Evolutionary conservation across 1,139 yeast species (phyloP).

Genomic region (Yamadazyma atmosphaerica): DNA sequence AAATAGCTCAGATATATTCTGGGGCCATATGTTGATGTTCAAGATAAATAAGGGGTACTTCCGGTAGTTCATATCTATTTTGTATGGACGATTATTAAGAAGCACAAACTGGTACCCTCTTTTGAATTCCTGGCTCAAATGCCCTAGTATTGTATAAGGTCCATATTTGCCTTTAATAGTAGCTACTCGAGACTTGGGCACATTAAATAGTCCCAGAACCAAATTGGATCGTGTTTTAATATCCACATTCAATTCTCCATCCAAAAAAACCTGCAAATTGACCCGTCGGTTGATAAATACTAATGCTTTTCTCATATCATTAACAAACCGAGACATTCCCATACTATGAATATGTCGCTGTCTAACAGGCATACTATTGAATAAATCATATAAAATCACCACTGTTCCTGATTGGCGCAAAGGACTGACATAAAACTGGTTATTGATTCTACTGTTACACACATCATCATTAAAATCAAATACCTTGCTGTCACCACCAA

Average conservation of each 20-base stretch:
- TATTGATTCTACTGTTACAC: conserved; percentile 8
- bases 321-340: conserved; percentile 23
- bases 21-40: conserved; percentile 26
- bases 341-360: conserved; percentile 25
- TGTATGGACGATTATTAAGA: conserved; percentile 38
- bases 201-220: background rate
- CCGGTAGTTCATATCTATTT: conserved; percentile 17
- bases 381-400: conserved; percentile 48
- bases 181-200: background rate
- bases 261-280: conserved; percentile 6
- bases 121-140: conserved; percentile 27
- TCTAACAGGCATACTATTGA: conserved; percentile 61
- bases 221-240: background rate
- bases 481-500: background rate
- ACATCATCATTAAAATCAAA: conserved; percentile 9
- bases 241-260: conserved; percentile 10
- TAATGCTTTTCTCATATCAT: conserved; percentile 26
- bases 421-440: conserved; percentile 7
- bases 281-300: conserved; percentile 4
- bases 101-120: conserved; percentile 46
- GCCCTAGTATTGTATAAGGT: conserved; percentile 26
- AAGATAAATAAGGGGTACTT: conserved; percentile 40
- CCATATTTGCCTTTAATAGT: conserved; percentile 22
- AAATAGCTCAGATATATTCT: conserved; percentile 32
- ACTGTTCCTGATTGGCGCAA: conserved; percentile 47